A percentile compares a stretch with the other conserved stretches of the same genome.
These are phyloP conservation scores for Ulota crispa DNA, from an alignment of 225 moss, liverwort and hornwort species.

Conservation along the genomic window DNA sequence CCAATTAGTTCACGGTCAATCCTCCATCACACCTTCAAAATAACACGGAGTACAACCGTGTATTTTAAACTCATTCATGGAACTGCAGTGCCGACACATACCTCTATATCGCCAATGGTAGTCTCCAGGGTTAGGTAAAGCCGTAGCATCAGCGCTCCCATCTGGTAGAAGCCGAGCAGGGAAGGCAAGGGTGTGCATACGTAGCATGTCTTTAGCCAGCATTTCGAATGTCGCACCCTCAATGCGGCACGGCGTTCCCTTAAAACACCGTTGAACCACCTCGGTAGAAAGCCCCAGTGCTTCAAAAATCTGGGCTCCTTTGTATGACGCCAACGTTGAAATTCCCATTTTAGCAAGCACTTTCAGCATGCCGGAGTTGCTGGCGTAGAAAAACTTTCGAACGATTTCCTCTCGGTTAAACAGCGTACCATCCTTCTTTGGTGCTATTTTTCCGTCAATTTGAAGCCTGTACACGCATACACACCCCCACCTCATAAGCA, in stretches of 20 bases:
- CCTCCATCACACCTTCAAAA: not conserved
- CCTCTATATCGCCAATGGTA: slow-evolving; percentile 79
- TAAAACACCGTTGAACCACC: slow-evolving; percentile 77
- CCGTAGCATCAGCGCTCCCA: slow-evolving; percentile 73
- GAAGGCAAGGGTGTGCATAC: slow-evolving; percentile 58
- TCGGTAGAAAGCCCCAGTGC: slow-evolving; percentile 78
- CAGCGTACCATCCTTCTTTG: slow-evolving; percentile 58
- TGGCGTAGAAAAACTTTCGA: slow-evolving; percentile 72
- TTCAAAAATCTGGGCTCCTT: slow-evolving; percentile 90
- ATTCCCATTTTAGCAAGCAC: slow-evolving; percentile 94
- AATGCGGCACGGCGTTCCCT: slow-evolving; percentile 73
- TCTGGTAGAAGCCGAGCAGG: slow-evolving; percentile 48
- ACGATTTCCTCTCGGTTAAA: slow-evolving; percentile 61
- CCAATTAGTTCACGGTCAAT: not conserved
- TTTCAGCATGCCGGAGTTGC: slow-evolving; percentile 80
- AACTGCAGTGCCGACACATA: not conserved
- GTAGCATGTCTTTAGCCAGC: slow-evolving; percentile 63
- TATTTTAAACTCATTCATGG: not conserved
- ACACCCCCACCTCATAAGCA: not conserved
- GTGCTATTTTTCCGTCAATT: slow-evolving; percentile 74
- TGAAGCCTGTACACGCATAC: slow-evolving; percentile 52
- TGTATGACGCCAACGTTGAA: slow-evolving; percentile 80
- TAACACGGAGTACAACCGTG: not conserved
- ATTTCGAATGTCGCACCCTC: slow-evolving; percentile 85
- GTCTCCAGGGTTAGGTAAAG: slow-evolving; percentile 75